Conservation (phyloP, 2,329 filamentous ascomycete species). For the Monosporascus ibericus region DNA sequence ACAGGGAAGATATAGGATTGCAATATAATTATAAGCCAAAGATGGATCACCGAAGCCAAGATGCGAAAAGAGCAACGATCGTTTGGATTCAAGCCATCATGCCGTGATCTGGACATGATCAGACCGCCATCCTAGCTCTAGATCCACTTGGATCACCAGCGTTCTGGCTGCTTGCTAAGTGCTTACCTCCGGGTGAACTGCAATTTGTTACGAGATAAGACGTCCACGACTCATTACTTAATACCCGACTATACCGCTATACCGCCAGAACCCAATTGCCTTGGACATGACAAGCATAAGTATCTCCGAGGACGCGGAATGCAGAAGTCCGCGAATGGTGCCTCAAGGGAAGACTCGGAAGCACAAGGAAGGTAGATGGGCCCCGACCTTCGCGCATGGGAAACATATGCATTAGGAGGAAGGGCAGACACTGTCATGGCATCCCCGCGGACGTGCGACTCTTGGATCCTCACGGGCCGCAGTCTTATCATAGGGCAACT, state of each 20-base stretch:
- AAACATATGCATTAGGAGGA: no score
- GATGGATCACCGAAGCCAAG: neutral
- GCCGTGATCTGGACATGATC: neutral
- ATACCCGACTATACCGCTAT: neutral
- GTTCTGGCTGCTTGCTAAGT: neutral
- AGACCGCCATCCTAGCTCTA: neutral
- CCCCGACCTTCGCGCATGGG: no score
- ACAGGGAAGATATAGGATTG: neutral
- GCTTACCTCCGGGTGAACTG: no score
- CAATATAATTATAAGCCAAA: neutral
- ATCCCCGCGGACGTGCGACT: no score
- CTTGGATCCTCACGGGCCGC: neutral
- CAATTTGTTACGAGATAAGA: neutral
- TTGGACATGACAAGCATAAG: no score
- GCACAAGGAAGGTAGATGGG: no score
- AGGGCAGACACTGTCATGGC: no score
- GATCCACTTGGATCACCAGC: constrained; percentile 1
- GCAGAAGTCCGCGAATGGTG: no score
- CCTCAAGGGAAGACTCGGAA: no score
- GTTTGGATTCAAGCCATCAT: neutral
- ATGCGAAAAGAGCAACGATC: neutral
- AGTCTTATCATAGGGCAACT: neutral
- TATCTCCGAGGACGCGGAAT: neutral
- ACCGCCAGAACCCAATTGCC: no score
- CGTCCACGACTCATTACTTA: neutral